A percentile compares a stretch with the other conserved stretches of the same genome.
Conservation (phyloP, 2,329 filamentous ascomycete species). For the Sarocladium strictum region DNA sequence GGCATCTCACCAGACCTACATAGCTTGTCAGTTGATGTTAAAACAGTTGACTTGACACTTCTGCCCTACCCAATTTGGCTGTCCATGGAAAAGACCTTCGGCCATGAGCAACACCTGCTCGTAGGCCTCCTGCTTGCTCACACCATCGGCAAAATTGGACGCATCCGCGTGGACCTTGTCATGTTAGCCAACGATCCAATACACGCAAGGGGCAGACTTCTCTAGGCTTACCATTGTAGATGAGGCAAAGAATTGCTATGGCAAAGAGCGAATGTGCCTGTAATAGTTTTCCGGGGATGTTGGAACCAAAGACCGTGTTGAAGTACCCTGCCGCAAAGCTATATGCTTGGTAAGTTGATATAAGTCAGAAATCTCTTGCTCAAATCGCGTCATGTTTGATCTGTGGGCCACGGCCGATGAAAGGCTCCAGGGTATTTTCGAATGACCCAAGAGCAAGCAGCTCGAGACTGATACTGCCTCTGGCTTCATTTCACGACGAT, state of each 20-base stretch:
- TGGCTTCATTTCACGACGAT: too few relatives aligned
- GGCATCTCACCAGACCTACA: constrained; percentile 18
- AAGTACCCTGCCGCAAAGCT: not conserved
- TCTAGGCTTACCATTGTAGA: not conserved
- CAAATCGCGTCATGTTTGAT: not conserved
- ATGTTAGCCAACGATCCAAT: not conserved
- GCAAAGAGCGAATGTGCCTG: too few relatives aligned
- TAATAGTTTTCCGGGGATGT: too few relatives aligned
- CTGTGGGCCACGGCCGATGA: not conserved
- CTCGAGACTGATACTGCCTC: too few relatives aligned
- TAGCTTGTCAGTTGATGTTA: not conserved
- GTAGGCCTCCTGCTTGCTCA: constrained; percentile 69
- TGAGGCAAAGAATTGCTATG: too few relatives aligned
- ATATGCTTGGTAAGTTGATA: not conserved
- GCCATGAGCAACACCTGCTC: constrained; percentile 67
- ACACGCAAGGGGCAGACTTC: too few relatives aligned
- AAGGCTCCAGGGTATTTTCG: not conserved
- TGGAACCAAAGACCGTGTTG: too few relatives aligned
- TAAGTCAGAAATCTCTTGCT: constrained; percentile 2
- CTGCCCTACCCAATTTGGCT: constrained; percentile 69
- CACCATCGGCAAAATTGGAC: constrained; percentile 61
- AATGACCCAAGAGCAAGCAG: too few relatives aligned
- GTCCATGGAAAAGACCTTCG: constrained; percentile 61
- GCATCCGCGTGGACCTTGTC: constrained; percentile 70
- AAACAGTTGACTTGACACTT: not conserved